phyloP scores from a whole-genome alignment of 805 yeast genomes.

The Candida gorgasii region DNA sequence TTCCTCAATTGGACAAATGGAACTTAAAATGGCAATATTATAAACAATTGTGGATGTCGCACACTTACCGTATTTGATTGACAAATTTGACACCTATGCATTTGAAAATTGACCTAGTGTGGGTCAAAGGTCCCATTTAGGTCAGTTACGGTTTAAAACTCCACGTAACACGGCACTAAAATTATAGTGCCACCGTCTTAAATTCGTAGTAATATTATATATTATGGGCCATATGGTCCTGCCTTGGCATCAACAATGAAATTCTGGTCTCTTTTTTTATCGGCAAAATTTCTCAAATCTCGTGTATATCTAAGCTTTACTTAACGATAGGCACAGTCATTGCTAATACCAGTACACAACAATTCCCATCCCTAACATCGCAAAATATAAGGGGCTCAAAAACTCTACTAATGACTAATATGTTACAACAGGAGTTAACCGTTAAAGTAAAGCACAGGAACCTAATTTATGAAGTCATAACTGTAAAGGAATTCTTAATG shows the following conservation, averaged over 20 bases:
- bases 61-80: background rate
- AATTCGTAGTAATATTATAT: too few species aligned
- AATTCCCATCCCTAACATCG: too few species aligned
- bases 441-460: background rate
- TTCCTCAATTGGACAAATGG: background rate
- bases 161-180: too few species aligned
- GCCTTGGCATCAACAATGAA: background rate
- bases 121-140: too few species aligned
- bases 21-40: background rate
- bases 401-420: background rate
- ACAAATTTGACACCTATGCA: background rate
- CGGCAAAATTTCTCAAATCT: background rate
- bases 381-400: too few species aligned
- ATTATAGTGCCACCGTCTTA: too few species aligned
- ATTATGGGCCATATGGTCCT: too few species aligned
- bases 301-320: background rate
- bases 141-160: too few species aligned
- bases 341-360: too few species aligned
- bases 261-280: too few species aligned
- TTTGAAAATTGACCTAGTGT: too few species aligned
- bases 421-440: background rate
- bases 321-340: too few species aligned
- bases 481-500: background rate
- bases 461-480: background rate
- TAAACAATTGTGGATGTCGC: slow-evolving; percentile 1